Evolutionary conservation across 2,329 filamentous ascomycete species (phyloP).

Genomic region (Penicillium sp.): DNA sequence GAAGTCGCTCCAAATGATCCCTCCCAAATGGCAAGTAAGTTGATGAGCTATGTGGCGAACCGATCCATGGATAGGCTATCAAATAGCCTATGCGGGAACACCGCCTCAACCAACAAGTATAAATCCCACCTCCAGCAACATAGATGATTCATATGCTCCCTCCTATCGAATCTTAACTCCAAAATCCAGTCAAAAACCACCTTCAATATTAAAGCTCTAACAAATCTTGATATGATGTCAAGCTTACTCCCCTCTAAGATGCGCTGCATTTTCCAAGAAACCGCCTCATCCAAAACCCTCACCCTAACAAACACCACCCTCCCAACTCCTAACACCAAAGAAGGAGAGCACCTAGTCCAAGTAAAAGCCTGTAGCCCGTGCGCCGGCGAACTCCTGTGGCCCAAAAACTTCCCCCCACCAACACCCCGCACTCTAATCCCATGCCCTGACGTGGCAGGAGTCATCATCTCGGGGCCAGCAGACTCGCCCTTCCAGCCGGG

Average conservation of each 20-base stretch:
- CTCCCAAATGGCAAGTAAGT: neutral
- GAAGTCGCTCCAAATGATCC: neutral
- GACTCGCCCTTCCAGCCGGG: slow-evolving; percentile 37
- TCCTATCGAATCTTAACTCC: no score
- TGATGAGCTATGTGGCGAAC: neutral
- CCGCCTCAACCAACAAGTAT: neutral
- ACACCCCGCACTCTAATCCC: slow-evolving; percentile 35
- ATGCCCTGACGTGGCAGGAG: slow-evolving; percentile 46
- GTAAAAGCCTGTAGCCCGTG: slow-evolving; percentile 43
- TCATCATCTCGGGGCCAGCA: slow-evolving; percentile 37
- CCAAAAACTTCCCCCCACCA: slow-evolving; percentile 29
- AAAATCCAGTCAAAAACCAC: no score
- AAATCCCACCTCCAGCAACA: neutral
- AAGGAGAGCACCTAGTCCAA: slow-evolving; percentile 41
- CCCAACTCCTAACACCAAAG: slow-evolving; percentile 15
- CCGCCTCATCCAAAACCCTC: slow-evolving; percentile 1
- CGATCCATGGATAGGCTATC: neutral
- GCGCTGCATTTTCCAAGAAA: neutral
- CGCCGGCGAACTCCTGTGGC: slow-evolving; percentile 47
- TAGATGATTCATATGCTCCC: neutral
- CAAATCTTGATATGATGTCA: no score
- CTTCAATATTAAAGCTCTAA: no score
- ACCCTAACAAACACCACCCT: neutral
- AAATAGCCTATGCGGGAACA: slow-evolving; percentile 1
- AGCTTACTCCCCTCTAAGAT: neutral